A percentile compares a stretch with the other conserved stretches of the same genome.
Evolutionary conservation across 257 asterid genomes (phyloP).

Genomic region (Euphrasia confusa): DNA sequence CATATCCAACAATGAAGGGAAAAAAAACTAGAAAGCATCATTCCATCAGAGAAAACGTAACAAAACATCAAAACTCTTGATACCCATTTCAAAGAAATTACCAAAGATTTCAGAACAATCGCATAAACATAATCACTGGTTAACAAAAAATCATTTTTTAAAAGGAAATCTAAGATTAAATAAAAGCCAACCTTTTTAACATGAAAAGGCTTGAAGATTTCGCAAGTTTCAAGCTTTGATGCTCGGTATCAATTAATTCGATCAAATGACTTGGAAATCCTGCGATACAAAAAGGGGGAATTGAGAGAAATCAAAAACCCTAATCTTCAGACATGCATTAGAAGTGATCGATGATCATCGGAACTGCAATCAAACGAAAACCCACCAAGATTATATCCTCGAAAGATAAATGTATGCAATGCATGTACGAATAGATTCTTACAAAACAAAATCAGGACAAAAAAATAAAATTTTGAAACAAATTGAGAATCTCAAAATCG

Average conservation of each 20-base stretch:
- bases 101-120: slow-evolving; percentile 16
- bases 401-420: slow-evolving; percentile 26
- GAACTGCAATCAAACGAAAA: slow-evolving; percentile 28
- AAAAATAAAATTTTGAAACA: neutral
- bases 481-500: neutral
- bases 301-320: slow-evolving; percentile 26
- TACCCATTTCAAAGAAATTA: neutral
- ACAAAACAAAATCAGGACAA: neutral
- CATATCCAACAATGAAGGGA: neutral
- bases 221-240: slow-evolving; percentile 34
- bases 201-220: slow-evolving; percentile 35
- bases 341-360: slow-evolving; percentile 34
- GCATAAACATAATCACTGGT: slow-evolving; percentile 11
- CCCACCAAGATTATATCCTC: slow-evolving; percentile 29
- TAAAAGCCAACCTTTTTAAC: slow-evolving; percentile 38
- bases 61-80: slow-evolving; percentile 1
- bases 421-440: slow-evolving; percentile 15
- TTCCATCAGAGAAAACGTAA: slow-evolving; percentile 3
- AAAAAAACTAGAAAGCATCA: slow-evolving; percentile 13
- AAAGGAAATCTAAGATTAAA: slow-evolving; percentile 1
- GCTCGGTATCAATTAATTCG: slow-evolving; percentile 20
- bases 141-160: neutral
- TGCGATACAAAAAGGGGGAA: slow-evolving; percentile 21
- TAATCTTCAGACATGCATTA: slow-evolving; percentile 21
- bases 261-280: slow-evolving; percentile 25